Conservation (phyloP, 306 rosid species). For the Lathyrus sativus region DNA sequence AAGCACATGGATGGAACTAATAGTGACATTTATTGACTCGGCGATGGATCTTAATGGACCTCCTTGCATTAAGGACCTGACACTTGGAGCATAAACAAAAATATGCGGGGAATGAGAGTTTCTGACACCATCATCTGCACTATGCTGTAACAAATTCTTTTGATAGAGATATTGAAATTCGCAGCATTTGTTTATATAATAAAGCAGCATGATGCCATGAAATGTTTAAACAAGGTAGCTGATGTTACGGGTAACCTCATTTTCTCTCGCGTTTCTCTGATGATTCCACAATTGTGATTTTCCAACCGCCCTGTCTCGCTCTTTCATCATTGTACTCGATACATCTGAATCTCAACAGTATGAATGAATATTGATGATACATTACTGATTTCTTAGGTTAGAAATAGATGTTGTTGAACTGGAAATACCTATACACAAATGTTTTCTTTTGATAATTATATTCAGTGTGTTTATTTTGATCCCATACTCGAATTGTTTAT, state of each 20-base stretch:
- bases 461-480: slow-evolving; percentile 12
- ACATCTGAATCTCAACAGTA: neutral
- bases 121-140: slow-evolving; percentile 11
- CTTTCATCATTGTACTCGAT: neutral
- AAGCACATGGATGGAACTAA: slow-evolving; percentile 39
- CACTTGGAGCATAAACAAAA: neutral
- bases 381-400: neutral
- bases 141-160: neutral
- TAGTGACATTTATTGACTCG: neutral
- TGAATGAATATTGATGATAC: slow-evolving; percentile 11
- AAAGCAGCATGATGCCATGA: neutral
- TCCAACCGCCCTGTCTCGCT: neutral
- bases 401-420: slow-evolving; percentile 3
- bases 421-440: neutral
- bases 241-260: neutral
- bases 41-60: neutral
- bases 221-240: too few species aligned
- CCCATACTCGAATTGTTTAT: neutral
- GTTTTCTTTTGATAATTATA: slow-evolving; percentile 12
- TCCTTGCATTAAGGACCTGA: neutral
- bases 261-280: neutral
- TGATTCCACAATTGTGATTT: neutral
- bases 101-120: neutral
- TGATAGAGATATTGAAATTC: slow-evolving; percentile 7
- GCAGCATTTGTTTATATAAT: slow-evolving; percentile 8